phyloP scores from a whole-genome alignment of 1,284 basidiomycete species.

The Tranzscheliella williamsii region DNA sequence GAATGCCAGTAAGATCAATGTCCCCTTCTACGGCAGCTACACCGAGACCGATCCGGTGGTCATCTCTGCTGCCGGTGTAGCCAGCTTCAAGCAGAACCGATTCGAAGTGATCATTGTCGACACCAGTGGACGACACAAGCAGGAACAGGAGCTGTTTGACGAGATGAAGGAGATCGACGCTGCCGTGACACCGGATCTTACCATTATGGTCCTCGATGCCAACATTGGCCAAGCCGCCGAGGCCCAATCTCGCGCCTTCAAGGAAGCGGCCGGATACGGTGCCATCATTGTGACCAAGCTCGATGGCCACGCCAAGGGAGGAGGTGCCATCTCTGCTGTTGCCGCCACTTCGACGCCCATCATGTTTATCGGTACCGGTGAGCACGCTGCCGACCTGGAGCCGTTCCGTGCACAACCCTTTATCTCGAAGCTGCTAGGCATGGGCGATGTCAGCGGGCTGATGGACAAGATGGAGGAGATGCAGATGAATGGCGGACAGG shows the following conservation, averaged over 20 bases:
- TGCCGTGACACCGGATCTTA: conserved; percentile 77
- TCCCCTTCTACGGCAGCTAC: conserved; percentile 98
- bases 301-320: conserved; percentile 98
- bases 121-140: conserved; percentile 94
- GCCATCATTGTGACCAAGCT: conserved; percentile 99
- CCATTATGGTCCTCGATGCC: conserved; percentile 64
- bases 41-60: conserved; percentile 97
- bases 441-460: conserved; percentile 93
- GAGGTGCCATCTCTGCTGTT: conserved; percentile 97
- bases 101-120: conserved; percentile 99
- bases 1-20: conserved; percentile 95
- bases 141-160: conserved; percentile 93
- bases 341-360: conserved; percentile 98
- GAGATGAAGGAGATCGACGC: conserved; percentile 97
- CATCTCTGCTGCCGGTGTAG: conserved; percentile 90
- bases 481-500: conserved; percentile 69
- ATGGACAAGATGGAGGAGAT: conserved; percentile 70
- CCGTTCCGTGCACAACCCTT: conserved; percentile 94
- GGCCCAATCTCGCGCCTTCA: conserved; percentile 92
- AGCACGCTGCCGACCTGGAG: conserved; percentile 94
- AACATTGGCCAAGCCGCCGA: conserved; percentile 89
- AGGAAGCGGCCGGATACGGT: conserved; percentile 95
- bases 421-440: conserved; percentile 90
- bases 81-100: conserved; percentile 94
- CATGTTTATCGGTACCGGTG: conserved; percentile 96